Percentiles rank a stretch among this genome's conserved stretches.
phyloP scores from a whole-genome alignment of 73 alveolate species.

The Tetrahymena elliotti region DNA sequence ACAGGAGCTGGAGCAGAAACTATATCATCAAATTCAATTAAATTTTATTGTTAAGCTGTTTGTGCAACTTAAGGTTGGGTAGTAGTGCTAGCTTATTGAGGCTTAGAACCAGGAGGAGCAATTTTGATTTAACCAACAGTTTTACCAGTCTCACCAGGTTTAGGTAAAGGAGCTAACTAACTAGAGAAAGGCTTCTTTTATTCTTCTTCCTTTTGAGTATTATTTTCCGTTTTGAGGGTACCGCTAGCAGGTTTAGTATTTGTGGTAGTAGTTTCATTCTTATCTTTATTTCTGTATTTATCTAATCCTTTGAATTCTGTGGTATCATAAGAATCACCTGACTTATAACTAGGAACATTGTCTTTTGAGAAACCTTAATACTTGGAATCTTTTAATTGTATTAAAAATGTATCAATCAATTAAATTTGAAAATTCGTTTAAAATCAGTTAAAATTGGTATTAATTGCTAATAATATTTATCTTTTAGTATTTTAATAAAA shows the following conservation, averaged over 20 bases:
- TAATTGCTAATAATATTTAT: too few species aligned
- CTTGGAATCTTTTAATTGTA: not conserved
- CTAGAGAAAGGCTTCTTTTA: not conserved
- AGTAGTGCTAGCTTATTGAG: not conserved
- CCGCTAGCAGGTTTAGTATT: not conserved
- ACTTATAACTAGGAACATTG: not conserved
- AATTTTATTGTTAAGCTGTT: not conserved
- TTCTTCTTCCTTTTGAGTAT: not conserved
- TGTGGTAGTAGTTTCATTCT: not conserved
- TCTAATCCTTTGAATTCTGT: not conserved
- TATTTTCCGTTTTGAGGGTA: not conserved
- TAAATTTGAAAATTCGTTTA: not conserved
- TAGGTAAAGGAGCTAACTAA: not conserved
- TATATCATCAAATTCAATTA: not conserved
- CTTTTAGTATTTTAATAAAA: too few species aligned
- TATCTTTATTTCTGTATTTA: not conserved
- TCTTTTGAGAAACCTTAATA: not conserved
- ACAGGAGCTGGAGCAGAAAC: not conserved
- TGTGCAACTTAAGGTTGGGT: not conserved
- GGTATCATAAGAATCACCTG: not conserved
- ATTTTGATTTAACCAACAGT: not conserved
- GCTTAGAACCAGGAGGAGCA: not conserved
- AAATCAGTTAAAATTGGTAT: not conserved
- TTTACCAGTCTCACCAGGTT: not conserved
- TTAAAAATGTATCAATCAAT: too few species aligned